phyloP scores from a whole-genome alignment of 2,329 filamentous ascomycete genomes.

The Aureobasidium sp. region DNA sequence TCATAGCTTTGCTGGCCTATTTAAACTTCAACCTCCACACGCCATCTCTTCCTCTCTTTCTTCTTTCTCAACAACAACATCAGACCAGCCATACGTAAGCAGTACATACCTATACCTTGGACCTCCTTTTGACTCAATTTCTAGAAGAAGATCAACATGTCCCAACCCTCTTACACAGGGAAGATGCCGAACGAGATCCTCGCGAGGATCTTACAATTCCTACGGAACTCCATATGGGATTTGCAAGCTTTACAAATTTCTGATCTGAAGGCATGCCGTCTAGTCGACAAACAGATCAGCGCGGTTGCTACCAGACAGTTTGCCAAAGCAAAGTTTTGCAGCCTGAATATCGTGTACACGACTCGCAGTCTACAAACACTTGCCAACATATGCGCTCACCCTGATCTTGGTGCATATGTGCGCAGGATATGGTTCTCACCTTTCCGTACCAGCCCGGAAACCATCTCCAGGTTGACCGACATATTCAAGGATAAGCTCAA shows the following conservation, averaged over 20 bases:
- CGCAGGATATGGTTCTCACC: background rate
- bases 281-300: background rate
- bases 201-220: background rate
- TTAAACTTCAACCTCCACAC: background rate
- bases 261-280: background rate
- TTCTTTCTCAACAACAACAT: background rate
- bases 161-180: background rate
- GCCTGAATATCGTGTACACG: background rate
- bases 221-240: background rate
- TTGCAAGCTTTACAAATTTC: too few relatives aligned
- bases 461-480: background rate
- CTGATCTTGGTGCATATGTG: background rate
- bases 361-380: background rate
- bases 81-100: background rate
- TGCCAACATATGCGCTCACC: background rate
- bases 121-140: background rate
- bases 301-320: background rate
- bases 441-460: too few relatives aligned
- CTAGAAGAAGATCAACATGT: background rate
- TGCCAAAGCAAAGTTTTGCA: background rate
- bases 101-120: background rate
- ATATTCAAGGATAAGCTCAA: background rate
- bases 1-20: background rate
- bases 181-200: background rate
- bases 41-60: background rate